phyloP scores from a whole-genome alignment of 768 basidiomycete species.

The Rhizopogon vulgaris region DNA sequence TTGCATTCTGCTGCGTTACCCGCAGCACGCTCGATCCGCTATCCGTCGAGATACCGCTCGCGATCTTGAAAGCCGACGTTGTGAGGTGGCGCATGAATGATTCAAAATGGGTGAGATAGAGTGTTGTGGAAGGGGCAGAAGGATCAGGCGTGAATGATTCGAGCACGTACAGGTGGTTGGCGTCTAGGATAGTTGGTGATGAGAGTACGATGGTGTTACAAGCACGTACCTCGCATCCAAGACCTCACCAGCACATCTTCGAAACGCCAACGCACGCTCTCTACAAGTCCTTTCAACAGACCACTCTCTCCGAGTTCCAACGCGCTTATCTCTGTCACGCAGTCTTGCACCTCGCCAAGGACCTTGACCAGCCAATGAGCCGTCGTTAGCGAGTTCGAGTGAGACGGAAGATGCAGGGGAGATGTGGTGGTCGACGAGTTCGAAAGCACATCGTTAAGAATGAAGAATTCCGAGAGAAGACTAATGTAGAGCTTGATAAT shows the following conservation, averaged over 20 bases:
- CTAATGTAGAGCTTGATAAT: conserved; percentile 83
- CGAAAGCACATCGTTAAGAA: conserved; percentile 71
- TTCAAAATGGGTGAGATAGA: conserved; percentile 73
- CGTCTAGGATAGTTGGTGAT: conserved; percentile 46
- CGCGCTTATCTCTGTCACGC: conserved; percentile 68
- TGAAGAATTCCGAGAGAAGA: conserved; percentile 81
- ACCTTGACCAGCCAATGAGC: conserved; percentile 76
- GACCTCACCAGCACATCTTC: conserved; percentile 68
- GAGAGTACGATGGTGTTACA: neutral
- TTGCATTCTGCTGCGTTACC: conserved; percentile 50
- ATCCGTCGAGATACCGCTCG: conserved; percentile 64
- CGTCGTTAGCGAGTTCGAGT: conserved; percentile 79
- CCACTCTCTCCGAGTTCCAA: conserved; percentile 81
- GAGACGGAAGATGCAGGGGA: conserved; percentile 52
- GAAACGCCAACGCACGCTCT: conserved; percentile 84
- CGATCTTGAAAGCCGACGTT: conserved; percentile 71
- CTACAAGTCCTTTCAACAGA: conserved; percentile 63
- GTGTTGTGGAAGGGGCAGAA: conserved; percentile 58
- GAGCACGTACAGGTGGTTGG: conserved; percentile 72
- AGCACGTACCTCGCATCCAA: conserved; percentile 75
- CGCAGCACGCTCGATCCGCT: conserved; percentile 41
- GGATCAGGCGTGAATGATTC: conserved; percentile 80
- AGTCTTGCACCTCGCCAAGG: conserved; percentile 81
- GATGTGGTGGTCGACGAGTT: conserved; percentile 36
- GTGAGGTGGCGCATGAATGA: conserved; percentile 76